A percentile compares a stretch with the other conserved stretches of the same genome.
phyloP scores from a whole-genome alignment of 805 yeast genomes.

The Yarrowia bubula region DNA sequence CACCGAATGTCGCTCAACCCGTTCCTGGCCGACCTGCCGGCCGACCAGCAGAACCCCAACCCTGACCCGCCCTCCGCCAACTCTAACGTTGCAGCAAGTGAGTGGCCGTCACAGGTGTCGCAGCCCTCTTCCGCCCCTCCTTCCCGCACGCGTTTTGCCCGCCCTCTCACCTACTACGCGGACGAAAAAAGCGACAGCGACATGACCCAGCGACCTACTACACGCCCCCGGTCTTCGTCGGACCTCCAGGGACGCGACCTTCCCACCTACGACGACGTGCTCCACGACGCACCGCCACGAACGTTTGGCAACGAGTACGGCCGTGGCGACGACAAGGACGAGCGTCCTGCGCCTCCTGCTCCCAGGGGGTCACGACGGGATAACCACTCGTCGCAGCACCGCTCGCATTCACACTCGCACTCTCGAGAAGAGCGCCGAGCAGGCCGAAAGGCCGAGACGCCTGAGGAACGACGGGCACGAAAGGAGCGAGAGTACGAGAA shows the following conservation, averaged over 20 bases:
- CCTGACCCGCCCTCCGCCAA: conserved; percentile 8
- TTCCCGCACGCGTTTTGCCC: conserved; percentile 16
- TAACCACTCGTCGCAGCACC: conserved; percentile 10
- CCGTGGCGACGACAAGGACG: conserved; percentile 24
- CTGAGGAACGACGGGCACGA: conserved; percentile 20
- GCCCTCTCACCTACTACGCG: conserved; percentile 10
- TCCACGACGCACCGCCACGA: conserved; percentile 25
- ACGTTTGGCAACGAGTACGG: conserved; percentile 22
- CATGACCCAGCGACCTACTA: conserved; percentile 11
- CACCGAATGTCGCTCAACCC: conserved; percentile 25
- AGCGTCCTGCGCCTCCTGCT: background rate
- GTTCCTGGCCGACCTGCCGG: conserved; percentile 16
- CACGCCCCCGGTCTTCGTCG: conserved; percentile 13
- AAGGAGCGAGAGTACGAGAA: conserved; percentile 27
- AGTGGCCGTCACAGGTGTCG: conserved; percentile 15
- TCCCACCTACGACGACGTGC: conserved; percentile 23
- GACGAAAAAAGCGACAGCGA: background rate
- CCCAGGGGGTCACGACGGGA: background rate
- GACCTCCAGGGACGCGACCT: conserved; percentile 17
- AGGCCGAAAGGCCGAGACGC: conserved; percentile 17
- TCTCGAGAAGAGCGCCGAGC: conserved; percentile 22
- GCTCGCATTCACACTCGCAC: conserved; percentile 21
- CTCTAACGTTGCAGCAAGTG: conserved; percentile 23
- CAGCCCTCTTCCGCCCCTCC: conserved; percentile 22
- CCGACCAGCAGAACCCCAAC: background rate